phyloP scores from a whole-genome alignment of 768 basidiomycete species.

The Kwoniella sp. region DNA sequence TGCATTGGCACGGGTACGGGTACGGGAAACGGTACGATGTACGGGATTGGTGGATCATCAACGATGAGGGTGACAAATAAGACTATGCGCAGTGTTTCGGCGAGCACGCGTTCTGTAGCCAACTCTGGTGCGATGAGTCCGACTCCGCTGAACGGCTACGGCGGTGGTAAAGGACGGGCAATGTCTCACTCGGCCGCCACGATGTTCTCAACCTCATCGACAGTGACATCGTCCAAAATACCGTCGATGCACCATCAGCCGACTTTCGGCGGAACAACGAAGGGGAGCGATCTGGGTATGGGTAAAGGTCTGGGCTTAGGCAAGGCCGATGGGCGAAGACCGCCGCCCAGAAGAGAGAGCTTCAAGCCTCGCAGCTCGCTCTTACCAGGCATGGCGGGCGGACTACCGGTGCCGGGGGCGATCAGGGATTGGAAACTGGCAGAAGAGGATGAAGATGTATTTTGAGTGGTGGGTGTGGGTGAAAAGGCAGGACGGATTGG shows the following conservation, averaged over 20 bases:
- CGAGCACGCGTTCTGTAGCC: conserved; percentile 3
- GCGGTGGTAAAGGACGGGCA: conserved; percentile 2
- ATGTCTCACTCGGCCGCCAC: conserved; percentile 15
- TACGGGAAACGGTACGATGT: background rate
- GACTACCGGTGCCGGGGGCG: background rate
- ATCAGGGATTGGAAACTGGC: conserved; percentile 14
- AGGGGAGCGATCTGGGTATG: background rate
- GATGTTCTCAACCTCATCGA: background rate
- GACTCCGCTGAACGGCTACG: conserved; percentile 6
- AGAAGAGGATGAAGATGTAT: conserved; percentile 31
- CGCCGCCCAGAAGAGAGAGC: conserved; percentile 10
- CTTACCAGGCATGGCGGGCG: conserved; percentile 7
- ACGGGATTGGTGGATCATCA: conserved; percentile 5
- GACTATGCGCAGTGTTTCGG: conserved; percentile 2
- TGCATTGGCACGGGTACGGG: background rate
- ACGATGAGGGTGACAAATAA: conserved; percentile 3
- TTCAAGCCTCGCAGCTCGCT: conserved; percentile 27
- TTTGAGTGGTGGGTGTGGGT: conserved; percentile 13
- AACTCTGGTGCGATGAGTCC: background rate
- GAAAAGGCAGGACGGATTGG: background rate
- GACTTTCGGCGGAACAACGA: background rate
- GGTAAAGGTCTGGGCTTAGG: background rate
- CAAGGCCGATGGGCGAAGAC: conserved; percentile 9
- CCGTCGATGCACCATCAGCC: background rate
- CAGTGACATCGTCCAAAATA: background rate